Base-by-base conservation (phyloP, 768 basidiomycete genomes). In the Leccinellum luteum region DNA sequence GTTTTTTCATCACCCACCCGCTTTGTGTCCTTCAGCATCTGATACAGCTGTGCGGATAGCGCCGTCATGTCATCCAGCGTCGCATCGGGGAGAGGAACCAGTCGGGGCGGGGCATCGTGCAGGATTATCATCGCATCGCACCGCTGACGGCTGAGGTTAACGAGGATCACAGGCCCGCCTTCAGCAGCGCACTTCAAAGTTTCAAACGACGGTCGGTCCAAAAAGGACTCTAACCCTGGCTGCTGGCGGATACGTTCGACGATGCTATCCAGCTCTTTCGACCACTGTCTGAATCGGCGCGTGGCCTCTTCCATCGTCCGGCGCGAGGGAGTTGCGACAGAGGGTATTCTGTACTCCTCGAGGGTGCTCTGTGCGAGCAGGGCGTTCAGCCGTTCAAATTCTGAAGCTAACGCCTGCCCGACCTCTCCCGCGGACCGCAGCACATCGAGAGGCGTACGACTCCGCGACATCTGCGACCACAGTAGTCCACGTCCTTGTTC, bases 41-140 rank as follows among this genome's bases (percentile, higher is more conserved):
- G n/a, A n/a, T 38, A 38, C 9, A 38, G n/a, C 0, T 38, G 38
- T n/a, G 38, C 8, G 38, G 38, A 59, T 43, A 62, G 48, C 19
- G 27, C 45, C 25, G 59, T 19, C 27, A 70, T 31, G 17, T 59
- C 59, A 1, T 51, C 51, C 21, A 63, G 56, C 1, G 63, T 59
- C 12, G 61, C 52, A 27, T 54, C 15, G 1, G 58, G 60, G 32
- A 69, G 68, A 9, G 65, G 61, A 6, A 70, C 58, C 21, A 60
- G 60, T 35, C 56, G 63, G 0, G 67, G 69, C 2, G 61, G 32
- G 9, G 56, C 57, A 10, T 61, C 57, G 12, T 63, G 43, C n/a
- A 65, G 43, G 23, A 78, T 63, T 13, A 77, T 71, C 27, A 79
- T 27, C 0, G 75, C 77, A 56, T 79, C 75, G 35, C 75, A 79